Base-by-base conservation (phyloP, 352 stramenopile species). In the Phytophthora europaea region DNA sequence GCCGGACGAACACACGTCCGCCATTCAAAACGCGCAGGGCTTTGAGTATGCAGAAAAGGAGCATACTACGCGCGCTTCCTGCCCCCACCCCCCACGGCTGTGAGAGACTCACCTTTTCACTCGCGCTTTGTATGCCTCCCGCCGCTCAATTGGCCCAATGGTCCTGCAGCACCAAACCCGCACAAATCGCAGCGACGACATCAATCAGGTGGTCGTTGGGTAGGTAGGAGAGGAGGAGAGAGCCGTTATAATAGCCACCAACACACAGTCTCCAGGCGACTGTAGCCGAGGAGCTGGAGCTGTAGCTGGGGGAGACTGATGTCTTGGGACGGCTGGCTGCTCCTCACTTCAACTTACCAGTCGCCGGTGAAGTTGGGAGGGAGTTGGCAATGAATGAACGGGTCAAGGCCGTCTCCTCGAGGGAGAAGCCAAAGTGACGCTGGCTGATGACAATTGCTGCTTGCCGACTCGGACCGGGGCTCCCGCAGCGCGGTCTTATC, bases 1-100 rank as follows among this genome's bases (percentile, higher is more conserved):
- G 56, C 61, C 34, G 26, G 47, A 70, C 59, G 38, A 79, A 77
- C 67, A 77, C 76, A 82, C 73, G 76, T 70, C 76, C 67, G 80
- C 80, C 72, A 83, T 75, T 83, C 70, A 85, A 80, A 26, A 78
- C 62, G 68, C 40, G 38, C 59, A 38, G 18, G 34, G 40, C 48
- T 61, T 9, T 3, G 34, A 20, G 45, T 20, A 63, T 70, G 64
- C 67, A 82, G 67, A 81, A 83, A 84, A 84, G 53, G 68, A 82
- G 72, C 82, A 80, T 4, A 31, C 26, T 31, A 31, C 36, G 70
- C 82, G 80, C 52, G 43, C 47, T 67, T 61, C 60, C 58, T 78
- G 70, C 61, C 23, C 23, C 23, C 23, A 26, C 23, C 55, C 47
- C 16, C 36, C 36, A 15, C 36, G 36, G 61, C 43, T 59, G 38